Evolutionary conservation across 306 rosid species (phyloP), one percentile per base, ranked within the genome.

Genomic region (Dryas octopetala): DNA sequence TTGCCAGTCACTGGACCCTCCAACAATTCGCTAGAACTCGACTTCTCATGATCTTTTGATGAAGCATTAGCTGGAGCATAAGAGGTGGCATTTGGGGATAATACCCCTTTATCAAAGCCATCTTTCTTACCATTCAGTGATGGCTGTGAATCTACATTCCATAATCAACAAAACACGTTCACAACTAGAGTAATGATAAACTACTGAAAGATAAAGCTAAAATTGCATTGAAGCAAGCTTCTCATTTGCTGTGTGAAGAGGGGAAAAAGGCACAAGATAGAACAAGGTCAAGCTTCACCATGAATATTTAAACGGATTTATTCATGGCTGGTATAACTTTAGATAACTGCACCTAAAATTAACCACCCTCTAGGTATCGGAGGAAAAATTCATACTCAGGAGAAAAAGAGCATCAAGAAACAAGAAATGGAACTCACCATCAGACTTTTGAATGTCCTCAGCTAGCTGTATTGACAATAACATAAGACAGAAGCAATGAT

Each of bases 91-190:
- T 73, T 74, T 9, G 76, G 19, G 46, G 86, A 85, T 73, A 79
- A 60, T 16, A 74, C 87, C 74, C 73, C 88, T 68, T 80, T 77
- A 74, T 87, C 88, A 57, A 90, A 74, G 67, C 54, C 85, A 44
- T 81, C 86, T 76, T 83, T 89, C 80, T 84, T 90, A 74, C 68
- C 79, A 71, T 55, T 84, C 59, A 66, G 70, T 14, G 77, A 51
- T 51, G 84, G 53, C 65, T 55, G 87, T 44, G 88, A 75, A 84
- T 85, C 99, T 92, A 83, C 90, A 81, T 50, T 13, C n/a, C 40
- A 70, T 28, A 70, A 62, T 38, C 45, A 83, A 76, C 28, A 79
- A 19, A 59, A 10, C 12, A 46, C 68, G 41, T 23, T 50, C 49
- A 40, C 9, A 5, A 41, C 62, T 10, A 50, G 17, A 8, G 17